Evolutionary conservation across 2,329 filamentous ascomycete genomes (phyloP), one percentile per base, ranked within the genome.

Genomic region (Albophoma yamanashiensis): DNA sequence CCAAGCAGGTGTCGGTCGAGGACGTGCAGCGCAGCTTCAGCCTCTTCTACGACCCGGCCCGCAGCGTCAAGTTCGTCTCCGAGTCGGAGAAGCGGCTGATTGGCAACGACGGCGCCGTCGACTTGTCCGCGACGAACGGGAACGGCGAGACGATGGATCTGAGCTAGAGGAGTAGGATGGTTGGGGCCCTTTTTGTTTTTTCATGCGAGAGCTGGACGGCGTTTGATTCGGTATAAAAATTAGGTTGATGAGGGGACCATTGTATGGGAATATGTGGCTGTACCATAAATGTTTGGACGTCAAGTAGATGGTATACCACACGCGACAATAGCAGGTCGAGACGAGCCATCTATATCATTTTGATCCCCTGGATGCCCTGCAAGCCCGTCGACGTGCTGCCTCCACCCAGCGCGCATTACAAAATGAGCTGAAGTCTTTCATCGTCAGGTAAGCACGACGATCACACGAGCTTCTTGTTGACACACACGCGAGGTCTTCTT

Each of bases 21-120:
- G 94, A 99, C 70, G 92, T 99, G 15, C 89, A 96, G 78, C 86
- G 93, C 66, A 96, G 91, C 76, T 99, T 93, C 80, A 83, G 88
- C 70, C 83, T 99, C 56, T 99, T 99, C 78, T 96, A 93, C 76
- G 94, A 99, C 73, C 88, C 92, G 1, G 79, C 79, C 56, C 83
- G 94, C 67, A 97, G 92, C 74, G 89, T 95, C 67, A 90, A 91
- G 75, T 97, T 97, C 68, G 91, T 99, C 53, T 77, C 82, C 61
- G 89, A 96, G 64, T 96, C 89, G 62, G 94, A 97, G 78, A 93
- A 92, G 79, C 85, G 92, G 47, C 86, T 99, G 64, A 97, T 99
- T 72, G 91, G 92, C 63, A 88, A 96, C 63, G 85, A 89, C 63
- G 94, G 94, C 34, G 79, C 78, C 31, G 93, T 96, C 36, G 89